Conservation (phyloP, 768 basidiomycete genomes). For the Exsudoporus frostii region DNA sequence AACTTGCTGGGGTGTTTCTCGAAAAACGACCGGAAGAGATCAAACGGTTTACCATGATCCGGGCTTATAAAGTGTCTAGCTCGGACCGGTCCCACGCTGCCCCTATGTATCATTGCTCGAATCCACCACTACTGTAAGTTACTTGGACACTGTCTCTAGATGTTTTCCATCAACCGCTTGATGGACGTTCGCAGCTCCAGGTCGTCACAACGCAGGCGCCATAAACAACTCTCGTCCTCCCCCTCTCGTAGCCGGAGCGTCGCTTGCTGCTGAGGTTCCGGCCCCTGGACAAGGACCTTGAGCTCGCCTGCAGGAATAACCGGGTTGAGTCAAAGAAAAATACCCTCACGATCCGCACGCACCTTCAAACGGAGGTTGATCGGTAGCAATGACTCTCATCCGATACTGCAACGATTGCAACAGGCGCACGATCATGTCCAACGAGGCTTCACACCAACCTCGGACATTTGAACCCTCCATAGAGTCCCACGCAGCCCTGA, state of each 20-base stretch:
- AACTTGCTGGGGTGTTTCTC: neutral
- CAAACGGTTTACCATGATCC: no score
- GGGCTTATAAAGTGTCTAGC: neutral
- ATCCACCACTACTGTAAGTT: no score
- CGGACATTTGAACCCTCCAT: slow-evolving; percentile 45
- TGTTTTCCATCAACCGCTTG: slow-evolving; percentile 39
- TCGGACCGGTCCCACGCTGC: neutral
- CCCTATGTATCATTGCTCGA: neutral
- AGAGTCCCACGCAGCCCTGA: slow-evolving; percentile 56
- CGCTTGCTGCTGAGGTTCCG: slow-evolving; percentile 25
- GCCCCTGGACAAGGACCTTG: slow-evolving; percentile 49
- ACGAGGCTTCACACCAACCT: slow-evolving; percentile 66
- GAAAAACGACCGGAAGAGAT: slow-evolving; percentile 1
- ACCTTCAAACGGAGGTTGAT: slow-evolving; percentile 63
- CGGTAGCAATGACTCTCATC: slow-evolving; percentile 51
- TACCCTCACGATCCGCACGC: slow-evolving; percentile 13
- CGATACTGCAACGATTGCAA: slow-evolving; percentile 47
- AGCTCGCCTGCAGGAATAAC: slow-evolving; percentile 50
- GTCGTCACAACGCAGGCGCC: slow-evolving; percentile 61
- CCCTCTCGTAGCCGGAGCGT: slow-evolving; percentile 57
- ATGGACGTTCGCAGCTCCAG: slow-evolving; percentile 40
- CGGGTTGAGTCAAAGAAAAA: neutral
- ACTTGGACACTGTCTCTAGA: no score
- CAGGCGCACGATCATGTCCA: slow-evolving; percentile 51
- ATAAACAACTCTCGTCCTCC: slow-evolving; percentile 70